phyloP scores from a whole-genome alignment of 768 basidiomycete species.

The Termitomyces titanicus region DNA sequence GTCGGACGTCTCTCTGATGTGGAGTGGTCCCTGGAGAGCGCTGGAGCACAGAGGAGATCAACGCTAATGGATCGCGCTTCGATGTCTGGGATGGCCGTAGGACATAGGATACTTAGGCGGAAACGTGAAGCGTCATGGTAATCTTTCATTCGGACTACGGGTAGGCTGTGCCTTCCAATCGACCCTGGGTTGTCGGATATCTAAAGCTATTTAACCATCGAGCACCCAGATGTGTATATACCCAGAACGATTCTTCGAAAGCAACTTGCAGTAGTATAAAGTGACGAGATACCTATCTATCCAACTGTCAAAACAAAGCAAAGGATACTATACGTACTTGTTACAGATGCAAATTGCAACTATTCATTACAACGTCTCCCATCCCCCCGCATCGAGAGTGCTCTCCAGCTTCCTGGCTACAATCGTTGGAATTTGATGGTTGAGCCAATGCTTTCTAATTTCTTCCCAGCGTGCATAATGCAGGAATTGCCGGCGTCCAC shows the following conservation, averaged over 20 bases:
- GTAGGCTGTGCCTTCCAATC: too few relatives aligned
- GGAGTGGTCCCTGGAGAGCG: neutral
- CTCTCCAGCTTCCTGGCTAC: constrained; percentile 89
- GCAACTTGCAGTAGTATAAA: constrained; percentile 5
- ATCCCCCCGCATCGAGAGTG: constrained; percentile 86
- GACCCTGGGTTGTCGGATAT: too few relatives aligned
- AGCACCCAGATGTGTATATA: neutral
- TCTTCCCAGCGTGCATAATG: constrained; percentile 89
- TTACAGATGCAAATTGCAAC: neutral
- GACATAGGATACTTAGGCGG: neutral
- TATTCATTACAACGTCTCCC: constrained; percentile 69
- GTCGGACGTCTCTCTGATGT: neutral
- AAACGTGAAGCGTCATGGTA: too few relatives aligned
- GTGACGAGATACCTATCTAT: constrained; percentile 4
- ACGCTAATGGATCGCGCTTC: neutral
- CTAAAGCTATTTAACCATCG: too few relatives aligned
- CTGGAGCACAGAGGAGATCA: neutral
- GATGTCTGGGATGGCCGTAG: neutral
- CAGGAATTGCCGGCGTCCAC: constrained; percentile 85
- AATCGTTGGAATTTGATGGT: constrained; percentile 84
- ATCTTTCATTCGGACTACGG: too few relatives aligned
- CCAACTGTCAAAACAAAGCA: neutral
- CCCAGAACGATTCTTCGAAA: neutral
- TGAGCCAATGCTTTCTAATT: constrained; percentile 85
- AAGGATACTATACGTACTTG: neutral